A percentile compares a stretch with the other conserved stretches of the same genome.
Conservation (phyloP, 1,284 basidiomycete genomes). For the Ceratobasidium sp. region DNA sequence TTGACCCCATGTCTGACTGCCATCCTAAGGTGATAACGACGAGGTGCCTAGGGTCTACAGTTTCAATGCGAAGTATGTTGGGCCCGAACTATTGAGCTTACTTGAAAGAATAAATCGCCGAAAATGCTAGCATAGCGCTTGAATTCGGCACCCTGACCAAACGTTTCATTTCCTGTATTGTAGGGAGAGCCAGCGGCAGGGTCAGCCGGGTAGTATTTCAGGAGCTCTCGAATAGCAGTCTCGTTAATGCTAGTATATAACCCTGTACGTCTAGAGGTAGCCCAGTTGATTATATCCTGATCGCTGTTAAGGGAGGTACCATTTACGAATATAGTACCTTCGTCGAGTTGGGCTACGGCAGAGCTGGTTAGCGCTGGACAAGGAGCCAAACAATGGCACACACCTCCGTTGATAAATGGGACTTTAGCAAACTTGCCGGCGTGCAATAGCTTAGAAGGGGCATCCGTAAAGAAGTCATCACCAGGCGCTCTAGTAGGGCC, state of each 20-base stretch:
- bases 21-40: too few relatives aligned
- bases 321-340: conserved; percentile 50
- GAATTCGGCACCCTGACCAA: conserved; percentile 24
- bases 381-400: not conserved
- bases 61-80: too few relatives aligned
- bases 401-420: conserved; percentile 58
- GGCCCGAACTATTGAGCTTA: not conserved
- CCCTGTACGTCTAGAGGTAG: conserved; percentile 9
- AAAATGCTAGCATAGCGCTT: conserved; percentile 38
- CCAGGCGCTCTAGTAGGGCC: conserved; percentile 52
- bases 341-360: conserved; percentile 46
- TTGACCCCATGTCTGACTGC: too few relatives aligned
- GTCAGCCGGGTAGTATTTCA: conserved; percentile 36
- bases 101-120: conserved; percentile 43
- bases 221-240: conserved; percentile 28
- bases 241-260: conserved; percentile 13
- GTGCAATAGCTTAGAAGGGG: conserved; percentile 54
- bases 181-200: conserved; percentile 45
- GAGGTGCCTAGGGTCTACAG: too few relatives aligned
- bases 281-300: conserved; percentile 23
- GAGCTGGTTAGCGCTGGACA: not conserved
- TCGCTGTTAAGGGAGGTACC: conserved; percentile 28
- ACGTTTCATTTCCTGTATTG: conserved; percentile 33
- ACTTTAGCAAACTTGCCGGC: conserved; percentile 55
- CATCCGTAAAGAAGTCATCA: conserved; percentile 56